These are phyloP conservation scores for Penicillium waksmanii DNA, from an alignment of 495 filamentous ascomycete genomes.

Conservation along the genomic window DNA sequence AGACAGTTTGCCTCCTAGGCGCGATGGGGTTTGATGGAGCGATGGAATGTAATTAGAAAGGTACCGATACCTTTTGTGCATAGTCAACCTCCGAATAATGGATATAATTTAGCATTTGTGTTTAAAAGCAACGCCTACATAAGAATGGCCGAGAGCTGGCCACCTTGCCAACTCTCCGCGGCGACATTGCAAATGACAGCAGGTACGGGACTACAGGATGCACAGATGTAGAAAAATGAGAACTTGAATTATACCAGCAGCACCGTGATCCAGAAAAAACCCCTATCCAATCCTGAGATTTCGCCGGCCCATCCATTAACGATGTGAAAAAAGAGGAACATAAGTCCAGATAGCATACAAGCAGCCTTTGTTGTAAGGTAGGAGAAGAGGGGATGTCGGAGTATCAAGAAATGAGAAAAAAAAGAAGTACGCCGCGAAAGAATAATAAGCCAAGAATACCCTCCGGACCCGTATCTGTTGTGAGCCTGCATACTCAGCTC, in stretches of 20 bases:
- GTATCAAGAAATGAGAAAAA: background rate
- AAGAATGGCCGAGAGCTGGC: no score
- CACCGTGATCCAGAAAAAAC: slow-evolving; percentile 2
- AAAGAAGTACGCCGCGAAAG: background rate
- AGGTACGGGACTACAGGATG: background rate
- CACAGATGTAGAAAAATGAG: background rate
- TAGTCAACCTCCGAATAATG: background rate
- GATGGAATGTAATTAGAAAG: background rate
- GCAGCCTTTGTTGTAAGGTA: background rate
- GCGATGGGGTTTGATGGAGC: background rate
- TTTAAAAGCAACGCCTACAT: background rate
- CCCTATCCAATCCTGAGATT: slow-evolving; percentile 6
- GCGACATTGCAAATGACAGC: no score
- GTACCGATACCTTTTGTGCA: background rate
- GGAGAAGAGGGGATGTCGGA: background rate
- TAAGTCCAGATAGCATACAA: slow-evolving; percentile 2
- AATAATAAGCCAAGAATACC: slow-evolving; percentile 4
- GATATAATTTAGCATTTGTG: background rate
- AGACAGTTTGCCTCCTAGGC: slow-evolving; percentile 22
- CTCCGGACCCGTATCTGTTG: background rate
- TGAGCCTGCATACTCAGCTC: slow-evolving; percentile 3
- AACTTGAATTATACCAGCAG: slow-evolving; percentile 2
- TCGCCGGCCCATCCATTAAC: slow-evolving; percentile 3
- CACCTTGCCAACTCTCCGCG: no score
- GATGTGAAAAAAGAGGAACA: background rate